Evolutionary conservation across 1,284 basidiomycete species (phyloP).

Genomic region (Bondarzewia mesenterica): DNA sequence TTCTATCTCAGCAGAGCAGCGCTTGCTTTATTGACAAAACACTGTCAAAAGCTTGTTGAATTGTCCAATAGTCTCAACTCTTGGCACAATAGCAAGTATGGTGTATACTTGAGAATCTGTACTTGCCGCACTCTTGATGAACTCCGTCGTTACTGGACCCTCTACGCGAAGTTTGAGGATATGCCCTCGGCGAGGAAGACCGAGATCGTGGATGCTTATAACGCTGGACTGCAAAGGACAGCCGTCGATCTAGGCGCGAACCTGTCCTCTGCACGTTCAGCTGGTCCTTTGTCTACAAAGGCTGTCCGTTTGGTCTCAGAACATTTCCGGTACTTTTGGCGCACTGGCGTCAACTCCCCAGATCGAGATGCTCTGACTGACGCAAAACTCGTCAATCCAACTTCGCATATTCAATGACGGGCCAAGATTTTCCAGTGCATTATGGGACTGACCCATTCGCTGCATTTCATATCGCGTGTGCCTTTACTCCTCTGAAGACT

Average conservation of each 20-base stretch:
- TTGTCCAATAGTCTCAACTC: constrained; percentile 26
- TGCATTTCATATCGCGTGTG: constrained; percentile 38
- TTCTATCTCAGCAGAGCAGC: constrained; percentile 38
- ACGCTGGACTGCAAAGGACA: neutral
- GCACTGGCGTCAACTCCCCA: constrained; percentile 31
- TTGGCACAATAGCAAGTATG: constrained; percentile 39
- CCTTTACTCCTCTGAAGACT: constrained; percentile 15
- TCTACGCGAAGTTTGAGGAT: constrained; percentile 23
- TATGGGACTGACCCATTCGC: constrained; percentile 37
- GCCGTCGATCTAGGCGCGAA: neutral
- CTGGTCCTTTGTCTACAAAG: constrained; percentile 27
- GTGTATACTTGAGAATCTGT: constrained; percentile 27
- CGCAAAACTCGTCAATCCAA: constrained; percentile 35
- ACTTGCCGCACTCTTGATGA: constrained; percentile 32
- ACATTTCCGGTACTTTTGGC: constrained; percentile 27
- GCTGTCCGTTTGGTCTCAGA: constrained; percentile 16
- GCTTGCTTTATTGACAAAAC: constrained; percentile 28
- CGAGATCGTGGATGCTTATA: neutral
- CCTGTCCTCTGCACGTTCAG: constrained; percentile 23
- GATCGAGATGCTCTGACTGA: constrained; percentile 16
- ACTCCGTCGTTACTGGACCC: constrained; percentile 33
- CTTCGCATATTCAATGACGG: constrained; percentile 35
- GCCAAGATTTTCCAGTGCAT: constrained; percentile 36
- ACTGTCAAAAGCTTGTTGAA: constrained; percentile 35
- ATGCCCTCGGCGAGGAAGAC: constrained; percentile 10